Evolutionary conservation across 208 protist genomes (phyloP).

Genomic region (Acanthamoeba culbertsoni): DNA sequence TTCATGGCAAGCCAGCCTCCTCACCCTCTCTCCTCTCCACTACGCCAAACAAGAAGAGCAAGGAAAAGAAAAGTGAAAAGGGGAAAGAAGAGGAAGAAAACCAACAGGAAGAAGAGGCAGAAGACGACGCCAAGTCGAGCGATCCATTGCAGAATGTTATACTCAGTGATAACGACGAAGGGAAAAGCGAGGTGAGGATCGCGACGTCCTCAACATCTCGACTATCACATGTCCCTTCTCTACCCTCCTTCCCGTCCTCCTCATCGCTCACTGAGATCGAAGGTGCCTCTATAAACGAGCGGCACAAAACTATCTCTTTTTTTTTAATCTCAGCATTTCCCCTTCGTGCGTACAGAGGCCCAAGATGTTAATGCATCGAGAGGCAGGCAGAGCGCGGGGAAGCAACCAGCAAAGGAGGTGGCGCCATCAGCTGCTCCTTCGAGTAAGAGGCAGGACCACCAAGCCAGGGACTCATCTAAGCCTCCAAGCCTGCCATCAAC

Average conservation of each 20-base stretch:
- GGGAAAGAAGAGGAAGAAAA: not conserved
- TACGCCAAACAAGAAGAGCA: not conserved
- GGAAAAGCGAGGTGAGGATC: not conserved
- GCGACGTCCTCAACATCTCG: not conserved
- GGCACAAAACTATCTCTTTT: not conserved
- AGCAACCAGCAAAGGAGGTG: too few species aligned
- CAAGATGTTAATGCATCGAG: too few species aligned
- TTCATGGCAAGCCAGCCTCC: not conserved
- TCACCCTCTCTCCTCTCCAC: not conserved
- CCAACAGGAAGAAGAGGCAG: not conserved
- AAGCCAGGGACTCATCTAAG: too few species aligned
- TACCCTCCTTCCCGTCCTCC: not conserved
- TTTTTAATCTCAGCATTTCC: too few species aligned
- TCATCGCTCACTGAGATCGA: slow-evolving; percentile 26
- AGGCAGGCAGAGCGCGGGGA: too few species aligned
- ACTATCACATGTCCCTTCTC: not conserved
- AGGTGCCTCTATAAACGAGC: too few species aligned
- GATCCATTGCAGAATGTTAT: too few species aligned
- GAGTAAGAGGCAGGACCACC: too few species aligned
- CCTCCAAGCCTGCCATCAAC: not conserved
- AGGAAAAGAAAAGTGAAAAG: not conserved
- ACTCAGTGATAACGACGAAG: not conserved
- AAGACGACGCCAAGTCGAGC: not conserved
- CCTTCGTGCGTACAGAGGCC: too few species aligned
- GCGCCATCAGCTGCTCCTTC: too few species aligned